These are phyloP conservation scores for Xylariaceae sp. DNA, from an alignment of 2,329 filamentous ascomycete genomes.

Conservation along the genomic window DNA sequence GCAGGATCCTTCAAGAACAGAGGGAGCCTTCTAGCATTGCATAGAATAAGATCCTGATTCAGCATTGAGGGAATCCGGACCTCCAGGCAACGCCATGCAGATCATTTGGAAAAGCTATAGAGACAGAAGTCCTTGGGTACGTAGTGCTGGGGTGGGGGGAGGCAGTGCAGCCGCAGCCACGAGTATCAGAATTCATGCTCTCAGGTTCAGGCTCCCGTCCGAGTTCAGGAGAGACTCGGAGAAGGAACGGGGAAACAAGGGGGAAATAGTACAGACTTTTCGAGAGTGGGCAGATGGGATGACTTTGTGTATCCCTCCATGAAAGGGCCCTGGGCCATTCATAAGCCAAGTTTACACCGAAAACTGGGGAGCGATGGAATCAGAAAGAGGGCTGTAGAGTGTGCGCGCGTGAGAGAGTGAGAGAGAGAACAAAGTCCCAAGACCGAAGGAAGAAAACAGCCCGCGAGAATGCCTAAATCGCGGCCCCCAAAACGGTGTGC, in stretches of 20 bases:
- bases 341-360: conserved; percentile 27
- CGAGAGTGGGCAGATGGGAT: conserved; percentile 19
- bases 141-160: conserved; percentile 15
- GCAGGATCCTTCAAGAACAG: conserved; percentile 22
- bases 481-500: conserved; percentile 18
- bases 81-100: conserved; percentile 8
- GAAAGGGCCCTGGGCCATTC: conserved; percentile 15
- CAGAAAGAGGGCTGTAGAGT: neutral
- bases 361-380: conserved; percentile 14
- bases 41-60: conserved; percentile 18
- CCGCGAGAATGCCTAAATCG: conserved; percentile 14
- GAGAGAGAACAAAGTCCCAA: neutral
- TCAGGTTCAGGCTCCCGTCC: neutral
- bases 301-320: conserved; percentile 28
- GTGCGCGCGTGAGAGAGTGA: neutral
- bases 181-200: conserved; percentile 9
- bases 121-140: neutral
- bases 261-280: conserved; percentile 15
- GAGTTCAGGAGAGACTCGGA: neutral
- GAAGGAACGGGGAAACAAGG: neutral
- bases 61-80: conserved; percentile 1
- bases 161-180: conserved; percentile 9
- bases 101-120: conserved; percentile 9
- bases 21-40: conserved; percentile 23
- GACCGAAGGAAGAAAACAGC: conserved; percentile 2